Evolutionary conservation across 257 asterid species (phyloP).

Genomic region (Mitragyna speciosa): DNA sequence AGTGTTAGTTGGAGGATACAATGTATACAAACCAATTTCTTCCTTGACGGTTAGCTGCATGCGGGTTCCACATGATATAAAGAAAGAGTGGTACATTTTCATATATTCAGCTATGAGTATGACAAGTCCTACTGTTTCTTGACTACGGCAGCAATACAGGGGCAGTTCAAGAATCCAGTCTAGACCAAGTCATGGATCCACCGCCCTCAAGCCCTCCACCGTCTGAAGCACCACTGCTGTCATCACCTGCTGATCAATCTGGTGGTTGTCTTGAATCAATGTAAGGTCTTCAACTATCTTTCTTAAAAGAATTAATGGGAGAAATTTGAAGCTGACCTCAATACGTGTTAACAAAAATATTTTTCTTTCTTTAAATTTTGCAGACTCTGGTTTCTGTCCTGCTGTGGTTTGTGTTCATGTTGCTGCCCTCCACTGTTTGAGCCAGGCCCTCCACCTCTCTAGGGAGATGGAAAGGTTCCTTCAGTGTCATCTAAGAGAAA

Average conservation of each 20-base stretch:
- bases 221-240: neutral
- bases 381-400: slow-evolving; percentile 6
- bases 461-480: neutral
- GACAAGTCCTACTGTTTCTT: neutral
- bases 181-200: slow-evolving; percentile 5
- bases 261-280: neutral
- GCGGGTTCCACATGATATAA: neutral
- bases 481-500: neutral
- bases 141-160: neutral
- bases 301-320: neutral
- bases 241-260: neutral
- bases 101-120: neutral
- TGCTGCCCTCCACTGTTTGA: slow-evolving; percentile 20
- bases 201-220: slow-evolving; percentile 4
- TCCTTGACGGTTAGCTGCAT: slow-evolving; percentile 6
- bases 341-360: no score
- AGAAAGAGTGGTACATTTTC: neutral
- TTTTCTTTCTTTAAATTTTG: neutral
- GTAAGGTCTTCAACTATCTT: neutral
- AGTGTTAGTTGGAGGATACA: neutral
- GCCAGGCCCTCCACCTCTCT: slow-evolving; percentile 12
- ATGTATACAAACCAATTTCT: neutral
- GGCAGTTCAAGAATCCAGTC: neutral
- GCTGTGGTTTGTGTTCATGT: slow-evolving; percentile 18
- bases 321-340: neutral